Evolutionary conservation across 1,284 basidiomycete species (phyloP).

Genomic region (Cryptococcus sp.): DNA sequence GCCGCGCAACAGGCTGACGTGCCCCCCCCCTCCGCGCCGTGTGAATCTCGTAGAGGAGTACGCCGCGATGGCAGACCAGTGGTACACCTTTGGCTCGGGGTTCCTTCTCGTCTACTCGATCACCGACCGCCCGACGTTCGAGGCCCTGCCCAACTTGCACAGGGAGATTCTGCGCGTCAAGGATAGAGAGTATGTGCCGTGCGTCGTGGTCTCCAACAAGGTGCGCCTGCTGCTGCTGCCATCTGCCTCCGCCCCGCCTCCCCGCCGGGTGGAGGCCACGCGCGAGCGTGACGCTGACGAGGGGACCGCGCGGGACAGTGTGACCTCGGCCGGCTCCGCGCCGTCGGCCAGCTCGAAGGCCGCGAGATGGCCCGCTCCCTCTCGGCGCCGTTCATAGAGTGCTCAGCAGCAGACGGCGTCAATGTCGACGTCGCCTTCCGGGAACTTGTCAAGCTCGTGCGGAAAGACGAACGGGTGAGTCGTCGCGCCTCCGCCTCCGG

Average conservation of each 20-base stretch:
- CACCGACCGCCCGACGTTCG: slow-evolving; percentile 56
- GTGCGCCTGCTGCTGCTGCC: slow-evolving; percentile 13
- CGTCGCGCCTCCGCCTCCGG: not conserved
- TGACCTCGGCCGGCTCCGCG: slow-evolving; percentile 54
- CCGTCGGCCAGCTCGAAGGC: slow-evolving; percentile 54
- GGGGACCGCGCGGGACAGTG: slow-evolving; percentile 40
- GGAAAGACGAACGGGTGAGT: slow-evolving; percentile 53
- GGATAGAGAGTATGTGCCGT: slow-evolving; percentile 56
- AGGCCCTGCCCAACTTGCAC: slow-evolving; percentile 54
- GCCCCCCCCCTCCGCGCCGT: not conserved
- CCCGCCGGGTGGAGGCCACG: not conserved
- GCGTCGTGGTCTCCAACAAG: slow-evolving; percentile 54
- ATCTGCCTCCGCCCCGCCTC: too few species aligned
- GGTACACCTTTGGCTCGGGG: slow-evolving; percentile 57
- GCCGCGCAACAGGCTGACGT: not conserved
- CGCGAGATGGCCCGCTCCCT: slow-evolving; percentile 53
- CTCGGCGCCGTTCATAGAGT: slow-evolving; percentile 56
- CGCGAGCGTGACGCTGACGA: not conserved
- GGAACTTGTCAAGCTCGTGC: slow-evolving; percentile 55
- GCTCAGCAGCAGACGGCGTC: slow-evolving; percentile 56
- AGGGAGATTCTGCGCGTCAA: slow-evolving; percentile 55
- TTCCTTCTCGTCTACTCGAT: slow-evolving; percentile 59
- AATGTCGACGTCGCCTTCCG: slow-evolving; percentile 58
- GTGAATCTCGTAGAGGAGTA: slow-evolving; percentile 39
- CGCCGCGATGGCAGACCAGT: slow-evolving; percentile 57